phyloP scores from a whole-genome alignment of 129 eudicot genomes.

The Escallonia herrerae region DNA sequence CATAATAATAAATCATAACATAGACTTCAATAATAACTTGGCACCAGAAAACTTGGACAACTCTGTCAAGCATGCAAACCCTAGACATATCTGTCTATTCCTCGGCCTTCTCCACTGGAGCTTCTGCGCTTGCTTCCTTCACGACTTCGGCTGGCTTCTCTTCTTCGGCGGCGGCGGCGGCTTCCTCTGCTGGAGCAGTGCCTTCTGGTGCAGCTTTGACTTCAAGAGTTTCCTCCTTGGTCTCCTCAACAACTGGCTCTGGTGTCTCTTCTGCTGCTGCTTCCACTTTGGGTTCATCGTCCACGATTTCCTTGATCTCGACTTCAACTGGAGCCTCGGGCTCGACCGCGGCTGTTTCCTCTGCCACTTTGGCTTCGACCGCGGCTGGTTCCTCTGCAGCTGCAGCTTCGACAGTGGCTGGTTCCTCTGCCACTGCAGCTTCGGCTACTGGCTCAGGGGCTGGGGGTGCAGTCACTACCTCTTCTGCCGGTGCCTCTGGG shows the following conservation, averaged over 20 bases:
- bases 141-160: slow-evolving; percentile 11
- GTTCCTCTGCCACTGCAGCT: slow-evolving; percentile 19
- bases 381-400: slow-evolving; percentile 8
- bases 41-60: no score
- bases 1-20: no score
- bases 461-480: slow-evolving; percentile 17
- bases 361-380: not conserved
- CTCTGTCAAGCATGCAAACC: not conserved
- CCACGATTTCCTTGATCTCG: slow-evolving; percentile 1
- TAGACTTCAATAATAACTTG: no score
- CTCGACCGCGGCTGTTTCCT: not conserved
- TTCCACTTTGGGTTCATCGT: slow-evolving; percentile 1
- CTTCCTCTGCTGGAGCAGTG: slow-evolving; percentile 12
- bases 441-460: slow-evolving; percentile 17
- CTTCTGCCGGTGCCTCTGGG: slow-evolving; percentile 28
- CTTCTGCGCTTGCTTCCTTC: slow-evolving; percentile 17
- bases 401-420: slow-evolving; percentile 15
- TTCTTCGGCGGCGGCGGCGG: slow-evolving; percentile 15
- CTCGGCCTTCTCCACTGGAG: slow-evolving; percentile 25
- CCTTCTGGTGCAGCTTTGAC: slow-evolving; percentile 6
- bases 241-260: not conserved
- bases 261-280: slow-evolving; percentile 14
- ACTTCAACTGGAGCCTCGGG: slow-evolving; percentile 14
- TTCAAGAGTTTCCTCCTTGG: not conserved
- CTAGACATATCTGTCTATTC: slow-evolving; percentile 9